A percentile compares a stretch with the other conserved stretches of the same genome.
Conservation (phyloP, 805 yeast species). For the Saccharomycopsis babjevae region DNA sequence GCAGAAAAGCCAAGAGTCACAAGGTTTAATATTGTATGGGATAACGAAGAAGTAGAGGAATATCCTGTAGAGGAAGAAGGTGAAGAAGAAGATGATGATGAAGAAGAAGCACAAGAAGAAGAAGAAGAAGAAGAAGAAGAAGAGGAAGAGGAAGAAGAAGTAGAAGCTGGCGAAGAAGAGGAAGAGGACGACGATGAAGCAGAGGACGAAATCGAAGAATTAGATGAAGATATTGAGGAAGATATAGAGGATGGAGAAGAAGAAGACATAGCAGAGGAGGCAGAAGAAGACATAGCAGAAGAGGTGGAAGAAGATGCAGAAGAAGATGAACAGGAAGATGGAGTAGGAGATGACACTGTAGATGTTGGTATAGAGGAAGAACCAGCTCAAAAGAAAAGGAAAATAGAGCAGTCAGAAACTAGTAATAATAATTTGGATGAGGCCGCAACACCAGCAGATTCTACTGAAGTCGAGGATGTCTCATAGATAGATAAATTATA, state of each 20-base stretch:
- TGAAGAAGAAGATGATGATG: constrained; percentile 58
- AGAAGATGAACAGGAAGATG: constrained; percentile 15
- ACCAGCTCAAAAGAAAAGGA: constrained; percentile 9
- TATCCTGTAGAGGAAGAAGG: constrained; percentile 69
- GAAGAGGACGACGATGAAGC: constrained; percentile 31
- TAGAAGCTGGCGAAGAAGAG: constrained; percentile 32
- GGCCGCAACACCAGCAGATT: constrained; percentile 16
- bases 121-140: constrained; percentile 38
- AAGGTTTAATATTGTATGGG: constrained; percentile 95
- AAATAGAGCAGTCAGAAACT: background rate
- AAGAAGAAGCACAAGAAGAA: constrained; percentile 47
- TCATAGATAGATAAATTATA: background rate
- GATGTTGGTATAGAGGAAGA: constrained; percentile 9
- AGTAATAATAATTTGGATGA: background rate
- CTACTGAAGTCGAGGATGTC: constrained; percentile 8
- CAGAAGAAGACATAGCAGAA: constrained; percentile 19
- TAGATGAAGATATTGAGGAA: constrained; percentile 23
- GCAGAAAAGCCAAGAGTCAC: constrained; percentile 98
- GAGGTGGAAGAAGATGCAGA: constrained; percentile 26
- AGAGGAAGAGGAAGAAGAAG: constrained; percentile 40
- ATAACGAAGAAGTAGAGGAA: constrained; percentile 59
- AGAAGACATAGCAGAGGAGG: constrained; percentile 11
- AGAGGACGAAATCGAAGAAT: constrained; percentile 25
- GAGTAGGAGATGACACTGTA: background rate
- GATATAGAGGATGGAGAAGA: constrained; percentile 26